Percentiles rank a stretch among this genome's conserved stretches.
Conservation (phyloP, 1,284 basidiomycete genomes). For the Ustilago hordei region DNA sequence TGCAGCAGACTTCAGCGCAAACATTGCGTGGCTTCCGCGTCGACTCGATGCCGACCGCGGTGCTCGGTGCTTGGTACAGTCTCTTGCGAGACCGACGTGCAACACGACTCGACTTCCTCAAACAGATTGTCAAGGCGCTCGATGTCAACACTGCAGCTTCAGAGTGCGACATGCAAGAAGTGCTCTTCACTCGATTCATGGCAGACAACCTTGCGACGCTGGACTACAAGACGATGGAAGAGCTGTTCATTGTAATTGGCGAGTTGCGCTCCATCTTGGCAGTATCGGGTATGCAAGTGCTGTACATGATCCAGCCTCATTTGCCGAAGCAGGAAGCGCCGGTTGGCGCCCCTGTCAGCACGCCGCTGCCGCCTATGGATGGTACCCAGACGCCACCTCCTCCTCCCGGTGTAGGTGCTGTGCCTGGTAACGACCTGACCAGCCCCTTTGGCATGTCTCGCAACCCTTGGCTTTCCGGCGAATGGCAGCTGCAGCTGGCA, state of each 20-base stretch:
- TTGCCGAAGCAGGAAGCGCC: constrained; percentile 34
- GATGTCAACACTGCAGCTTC: constrained; percentile 75
- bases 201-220: constrained; percentile 91
- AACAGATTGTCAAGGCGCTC: constrained; percentile 82
- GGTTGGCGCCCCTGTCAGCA: background rate
- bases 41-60: constrained; percentile 23
- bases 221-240: constrained; percentile 94
- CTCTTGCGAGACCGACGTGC: constrained; percentile 89
- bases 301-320: constrained; percentile 58
- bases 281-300: constrained; percentile 83
- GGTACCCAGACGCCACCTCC: constrained; percentile 33
- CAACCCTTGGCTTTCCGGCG: constrained; percentile 43
- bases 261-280: constrained; percentile 84
- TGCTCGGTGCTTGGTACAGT: constrained; percentile 87
- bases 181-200: constrained; percentile 85
- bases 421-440: constrained; percentile 19
- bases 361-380: constrained; percentile 8
- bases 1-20: constrained; percentile 17
- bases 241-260: constrained; percentile 85
- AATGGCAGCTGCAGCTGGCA: constrained; percentile 41
- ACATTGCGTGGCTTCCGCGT: constrained; percentile 37
- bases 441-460: constrained; percentile 36
- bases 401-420: constrained; percentile 1
- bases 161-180: constrained; percentile 37
- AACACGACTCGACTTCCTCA: constrained; percentile 85